Conservation (phyloP, 2,329 filamentous ascomycete species). For the Mycogone perniciosa region DNA sequence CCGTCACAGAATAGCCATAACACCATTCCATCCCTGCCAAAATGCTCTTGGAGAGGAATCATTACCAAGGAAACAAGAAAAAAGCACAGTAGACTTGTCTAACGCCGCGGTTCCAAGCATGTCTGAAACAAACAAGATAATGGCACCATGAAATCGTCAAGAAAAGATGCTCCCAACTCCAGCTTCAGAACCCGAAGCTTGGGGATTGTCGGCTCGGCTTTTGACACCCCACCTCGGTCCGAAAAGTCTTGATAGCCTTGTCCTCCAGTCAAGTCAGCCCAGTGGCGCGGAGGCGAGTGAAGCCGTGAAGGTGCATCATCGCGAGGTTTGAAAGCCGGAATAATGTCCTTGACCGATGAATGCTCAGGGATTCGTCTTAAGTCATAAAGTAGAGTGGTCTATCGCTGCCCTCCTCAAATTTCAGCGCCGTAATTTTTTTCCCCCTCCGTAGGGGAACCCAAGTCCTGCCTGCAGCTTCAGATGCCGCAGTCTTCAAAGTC, state of each 20-base stretch:
- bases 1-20: not conserved
- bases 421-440: constrained; percentile 1
- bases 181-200: not conserved
- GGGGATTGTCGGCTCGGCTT: not conserved
- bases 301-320: no score
- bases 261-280: no score
- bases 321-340: no score
- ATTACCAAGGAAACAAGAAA: not conserved
- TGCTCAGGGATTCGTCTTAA: no score
- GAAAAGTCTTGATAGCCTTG: no score
- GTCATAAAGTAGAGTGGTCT: not conserved
- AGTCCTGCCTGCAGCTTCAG: constrained; percentile 18
- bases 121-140: not conserved
- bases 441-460: not conserved
- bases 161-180: not conserved
- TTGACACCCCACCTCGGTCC: no score
- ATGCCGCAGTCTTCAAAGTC: constrained; percentile 73
- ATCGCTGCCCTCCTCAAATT: not conserved
- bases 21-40: not conserved
- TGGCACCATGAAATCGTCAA: no score
- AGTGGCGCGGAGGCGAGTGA: no score
- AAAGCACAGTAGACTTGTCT: not conserved
- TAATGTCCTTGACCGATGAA: no score
- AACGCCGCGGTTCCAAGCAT: not conserved
- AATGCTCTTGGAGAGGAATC: not conserved